Conservation (phyloP, 768 basidiomycete genomes). For the Flagelloscypha sp. region DNA sequence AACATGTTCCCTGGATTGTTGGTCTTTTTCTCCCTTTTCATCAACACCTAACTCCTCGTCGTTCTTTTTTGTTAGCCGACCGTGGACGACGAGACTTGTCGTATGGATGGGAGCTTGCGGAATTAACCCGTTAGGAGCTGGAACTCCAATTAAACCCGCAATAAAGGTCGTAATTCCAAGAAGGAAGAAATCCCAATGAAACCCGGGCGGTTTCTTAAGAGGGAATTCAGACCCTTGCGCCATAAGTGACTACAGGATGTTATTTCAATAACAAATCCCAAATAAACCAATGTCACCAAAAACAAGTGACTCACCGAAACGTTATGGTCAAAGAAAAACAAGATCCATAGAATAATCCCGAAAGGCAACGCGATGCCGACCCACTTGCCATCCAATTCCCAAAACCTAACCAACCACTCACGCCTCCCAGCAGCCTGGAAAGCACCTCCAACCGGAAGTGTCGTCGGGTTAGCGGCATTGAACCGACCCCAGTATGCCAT, state of each 20-base stretch:
- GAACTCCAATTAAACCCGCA: constrained; percentile 76
- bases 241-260: constrained; percentile 63
- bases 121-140: constrained; percentile 80
- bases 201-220: constrained; percentile 81
- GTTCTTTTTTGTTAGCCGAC: constrained; percentile 27
- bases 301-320: constrained; percentile 61
- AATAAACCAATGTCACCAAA: too few species aligned
- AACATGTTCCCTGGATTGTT: constrained; percentile 21
- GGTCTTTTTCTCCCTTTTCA: constrained; percentile 21
- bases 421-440: constrained; percentile 68
- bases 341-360: constrained; percentile 78
- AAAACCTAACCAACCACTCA: constrained; percentile 81
- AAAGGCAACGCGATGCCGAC: constrained; percentile 86
- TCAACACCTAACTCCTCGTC: constrained; percentile 32
- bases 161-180: constrained; percentile 87
- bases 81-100: constrained; percentile 67
- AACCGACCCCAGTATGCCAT: constrained; percentile 87
- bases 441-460: constrained; percentile 59
- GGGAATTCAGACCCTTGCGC: constrained; percentile 88
- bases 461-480: constrained; percentile 47
- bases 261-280: too few species aligned
- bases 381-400: constrained; percentile 85
- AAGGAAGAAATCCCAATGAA: constrained; percentile 85
- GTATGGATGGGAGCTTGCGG: constrained; percentile 94
- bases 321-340: constrained; percentile 95